Evolutionary conservation across 2,329 filamentous ascomycete genomes (phyloP).

Genomic region (Diaporthe humulicola): DNA sequence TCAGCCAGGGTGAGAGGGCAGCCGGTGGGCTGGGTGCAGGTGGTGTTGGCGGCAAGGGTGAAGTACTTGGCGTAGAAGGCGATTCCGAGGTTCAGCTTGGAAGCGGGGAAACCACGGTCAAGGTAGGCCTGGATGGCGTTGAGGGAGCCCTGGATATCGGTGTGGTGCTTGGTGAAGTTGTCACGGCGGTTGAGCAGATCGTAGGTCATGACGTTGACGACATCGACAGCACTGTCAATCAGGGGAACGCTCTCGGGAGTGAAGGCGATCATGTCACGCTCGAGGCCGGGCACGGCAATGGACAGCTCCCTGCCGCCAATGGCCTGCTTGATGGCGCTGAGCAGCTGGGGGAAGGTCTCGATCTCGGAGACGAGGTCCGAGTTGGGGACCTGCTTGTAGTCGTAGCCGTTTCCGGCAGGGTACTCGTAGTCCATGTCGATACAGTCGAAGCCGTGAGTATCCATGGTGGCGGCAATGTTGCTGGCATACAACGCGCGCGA

Average conservation of each 20-base stretch:
- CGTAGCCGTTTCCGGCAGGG: constrained; percentile 75
- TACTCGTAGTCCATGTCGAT: constrained; percentile 77
- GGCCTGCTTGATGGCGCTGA: constrained; percentile 68
- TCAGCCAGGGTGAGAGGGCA: constrained; percentile 71
- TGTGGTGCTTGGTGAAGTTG: constrained; percentile 74
- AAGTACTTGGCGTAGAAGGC: constrained; percentile 79
- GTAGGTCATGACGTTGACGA: constrained; percentile 78
- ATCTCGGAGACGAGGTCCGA: constrained; percentile 72
- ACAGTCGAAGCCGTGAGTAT: constrained; percentile 71
- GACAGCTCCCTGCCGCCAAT: constrained; percentile 75
- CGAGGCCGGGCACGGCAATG: constrained; percentile 75
- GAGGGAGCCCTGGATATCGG: constrained; percentile 68
- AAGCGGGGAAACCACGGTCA: constrained; percentile 61
- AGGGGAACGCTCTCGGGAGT: constrained; percentile 68
- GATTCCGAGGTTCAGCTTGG: constrained; percentile 73
- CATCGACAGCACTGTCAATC: constrained; percentile 72
- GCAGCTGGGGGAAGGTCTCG: constrained; percentile 71
- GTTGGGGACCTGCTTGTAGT: constrained; percentile 77
- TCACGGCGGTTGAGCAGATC: constrained; percentile 80
- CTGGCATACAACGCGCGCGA: constrained; percentile 66
- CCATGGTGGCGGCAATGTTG: constrained; percentile 68
- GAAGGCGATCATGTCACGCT: constrained; percentile 77
- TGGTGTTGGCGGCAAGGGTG: constrained; percentile 59
- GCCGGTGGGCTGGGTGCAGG: constrained; percentile 59
- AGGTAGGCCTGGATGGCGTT: constrained; percentile 72